Base-by-base conservation (phyloP, 2,329 filamentous ascomycete genomes). In the Colletotrichum acutatum region DNA sequence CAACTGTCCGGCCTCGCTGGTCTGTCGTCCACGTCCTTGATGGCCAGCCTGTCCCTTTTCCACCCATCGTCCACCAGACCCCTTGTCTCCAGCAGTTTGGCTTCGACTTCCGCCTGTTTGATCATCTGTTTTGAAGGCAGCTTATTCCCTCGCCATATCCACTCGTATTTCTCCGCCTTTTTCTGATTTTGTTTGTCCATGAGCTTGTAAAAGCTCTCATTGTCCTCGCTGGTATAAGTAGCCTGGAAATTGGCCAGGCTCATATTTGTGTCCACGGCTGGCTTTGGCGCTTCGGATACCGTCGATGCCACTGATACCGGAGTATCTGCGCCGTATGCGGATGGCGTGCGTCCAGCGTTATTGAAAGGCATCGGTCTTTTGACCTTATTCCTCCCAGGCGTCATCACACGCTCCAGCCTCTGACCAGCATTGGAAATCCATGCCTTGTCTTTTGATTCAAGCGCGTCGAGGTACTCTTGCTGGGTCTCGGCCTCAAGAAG, bases 191-290 rank as follows among this genome's bases (percentile, higher is more conserved):
- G 95, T 78, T 92, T 94, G 83, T 99, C 97, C 32, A 98, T 86
- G 1, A 99, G 87, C 77, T 92, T 93, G 82, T 98, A 97, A 85
- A 99, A 98, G 77, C 94, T 97, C 80, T 98, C 97, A 79, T 98
- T 98, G 81, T 99, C 97, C 82, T 99, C 97, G 79, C 95, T 98
- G 1, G 96, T 99, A 83, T 98, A 98, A 76, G 94, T 96, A 3
- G 93, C 89, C 80, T 99, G 97, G 78, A 98, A 99, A 1, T 92
- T 90, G 66, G 92, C 91, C 1, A 99, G 88, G 72, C 93, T 95
- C 86, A 98, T 91, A 77, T 92, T 92, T 54, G 92, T 91, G 80
- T 97, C 92, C 22, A 94, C 86, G 37, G 87, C 83, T 71, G 85
- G 84, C 66, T 83, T 85, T 63, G 83, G 81, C 22, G 81, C 79